These are phyloP conservation scores for Colletotrichum melonis DNA, from an alignment of 2,329 filamentous ascomycete genomes.

Conservation along the genomic window DNA sequence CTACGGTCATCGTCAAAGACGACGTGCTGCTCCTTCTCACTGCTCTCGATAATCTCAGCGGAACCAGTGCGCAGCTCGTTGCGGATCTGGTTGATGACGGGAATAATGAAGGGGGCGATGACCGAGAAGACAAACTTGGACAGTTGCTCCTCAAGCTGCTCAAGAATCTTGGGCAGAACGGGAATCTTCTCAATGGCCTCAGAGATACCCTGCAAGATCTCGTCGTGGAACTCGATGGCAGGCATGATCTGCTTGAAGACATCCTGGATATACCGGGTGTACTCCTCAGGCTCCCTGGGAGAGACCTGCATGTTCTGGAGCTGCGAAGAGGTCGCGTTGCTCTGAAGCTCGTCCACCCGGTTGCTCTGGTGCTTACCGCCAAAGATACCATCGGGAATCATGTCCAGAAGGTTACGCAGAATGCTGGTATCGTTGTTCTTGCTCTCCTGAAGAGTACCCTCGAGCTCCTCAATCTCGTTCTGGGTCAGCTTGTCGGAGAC, in stretches of 20 bases:
- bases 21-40: slow-evolving; percentile 83
- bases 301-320: slow-evolving; percentile 80
- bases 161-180: slow-evolving; percentile 84
- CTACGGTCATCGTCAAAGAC: slow-evolving; percentile 84
- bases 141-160: slow-evolving; percentile 88
- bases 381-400: slow-evolving; percentile 84
- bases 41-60: slow-evolving; percentile 87
- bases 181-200: slow-evolving; percentile 87
- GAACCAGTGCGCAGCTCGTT: slow-evolving; percentile 87
- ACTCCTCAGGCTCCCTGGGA: slow-evolving; percentile 85
- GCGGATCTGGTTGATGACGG: slow-evolving; percentile 88
- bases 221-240: slow-evolving; percentile 90
- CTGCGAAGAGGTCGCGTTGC: slow-evolving; percentile 79
- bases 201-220: slow-evolving; percentile 83
- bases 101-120: slow-evolving; percentile 87
- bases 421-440: slow-evolving; percentile 75
- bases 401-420: slow-evolving; percentile 82
- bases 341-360: slow-evolving; percentile 83
- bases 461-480: slow-evolving; percentile 88
- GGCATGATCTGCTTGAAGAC: slow-evolving; percentile 86
- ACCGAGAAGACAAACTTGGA: slow-evolving; percentile 93
- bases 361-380: slow-evolving; percentile 79
- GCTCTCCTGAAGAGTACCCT: slow-evolving; percentile 80
- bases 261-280: slow-evolving; percentile 79
- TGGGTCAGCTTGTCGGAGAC: slow-evolving; percentile 91